Conservation (phyloP, 495 filamentous ascomycete species). For the Annulohypoxylon nitens region DNA sequence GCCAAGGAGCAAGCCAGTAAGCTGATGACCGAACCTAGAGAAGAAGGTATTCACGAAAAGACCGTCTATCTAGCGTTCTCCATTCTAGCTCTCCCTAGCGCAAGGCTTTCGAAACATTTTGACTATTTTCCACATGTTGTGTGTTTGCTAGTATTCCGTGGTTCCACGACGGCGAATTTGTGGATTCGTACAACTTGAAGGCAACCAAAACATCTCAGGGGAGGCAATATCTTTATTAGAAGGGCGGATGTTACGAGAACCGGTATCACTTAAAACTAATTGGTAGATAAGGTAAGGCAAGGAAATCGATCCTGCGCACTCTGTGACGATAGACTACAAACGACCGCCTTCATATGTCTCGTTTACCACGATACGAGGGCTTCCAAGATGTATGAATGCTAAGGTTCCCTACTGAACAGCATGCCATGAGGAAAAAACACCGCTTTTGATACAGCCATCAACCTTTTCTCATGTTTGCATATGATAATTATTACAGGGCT, state of each 20-base stretch:
- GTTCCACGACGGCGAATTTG: conserved; percentile 18
- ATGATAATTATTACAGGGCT: neutral
- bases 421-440: neutral
- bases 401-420: neutral
- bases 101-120: neutral
- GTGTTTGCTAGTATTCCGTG: neutral
- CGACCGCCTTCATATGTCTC: neutral
- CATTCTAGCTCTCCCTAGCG: neutral
- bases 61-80: neutral
- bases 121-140: neutral
- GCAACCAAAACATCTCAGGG: neutral
- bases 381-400: neutral
- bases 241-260: neutral
- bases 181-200: neutral
- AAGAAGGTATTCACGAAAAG: conserved; percentile 39
- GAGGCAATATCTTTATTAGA: neutral
- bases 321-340: neutral
- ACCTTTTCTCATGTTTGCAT: neutral
- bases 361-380: neutral
- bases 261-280: conserved; percentile 3
- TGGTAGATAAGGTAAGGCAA: conserved; percentile 1
- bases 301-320: neutral
- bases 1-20: conserved; percentile 15
- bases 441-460: neutral
- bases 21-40: conserved; percentile 33